Percentiles rank a stretch among this genome's conserved stretches.
Evolutionary conservation across 2,329 filamentous ascomycete genomes (phyloP).

Genomic region (Decorospora gaudefroyi): DNA sequence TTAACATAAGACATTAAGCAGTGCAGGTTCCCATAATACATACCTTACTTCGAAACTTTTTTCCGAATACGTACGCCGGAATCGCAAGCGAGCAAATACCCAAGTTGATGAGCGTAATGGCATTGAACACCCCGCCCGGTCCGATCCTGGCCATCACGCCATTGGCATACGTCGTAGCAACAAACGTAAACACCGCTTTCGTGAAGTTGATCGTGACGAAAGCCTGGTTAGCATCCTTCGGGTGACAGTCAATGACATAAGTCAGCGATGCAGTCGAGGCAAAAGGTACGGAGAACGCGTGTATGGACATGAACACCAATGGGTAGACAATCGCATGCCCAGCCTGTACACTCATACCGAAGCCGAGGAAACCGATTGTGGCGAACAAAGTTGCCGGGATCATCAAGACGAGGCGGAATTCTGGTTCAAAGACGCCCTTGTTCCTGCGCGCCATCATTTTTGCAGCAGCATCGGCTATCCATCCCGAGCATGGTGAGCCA

Average conservation of each 20-base stretch:
- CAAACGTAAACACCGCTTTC: constrained; percentile 54
- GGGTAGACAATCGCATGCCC: constrained; percentile 35
- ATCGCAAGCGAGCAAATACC: constrained; percentile 73
- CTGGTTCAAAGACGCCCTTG: constrained; percentile 83
- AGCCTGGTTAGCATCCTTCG: constrained; percentile 48
- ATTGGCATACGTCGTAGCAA: constrained; percentile 78
- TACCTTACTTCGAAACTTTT: constrained; percentile 40
- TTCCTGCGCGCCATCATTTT: constrained; percentile 74
- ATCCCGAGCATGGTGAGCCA: constrained; percentile 74
- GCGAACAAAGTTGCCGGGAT: constrained; percentile 39
- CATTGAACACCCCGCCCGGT: constrained; percentile 68
- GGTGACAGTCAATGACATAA: constrained; percentile 51
- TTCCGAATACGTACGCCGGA: constrained; percentile 60
- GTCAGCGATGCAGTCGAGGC: constrained; percentile 47
- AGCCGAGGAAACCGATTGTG: constrained; percentile 50
- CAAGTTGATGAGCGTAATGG: constrained; percentile 74
- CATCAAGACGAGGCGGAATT: constrained; percentile 66
- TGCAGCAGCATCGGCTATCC: constrained; percentile 73
- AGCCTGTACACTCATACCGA: constrained; percentile 45
- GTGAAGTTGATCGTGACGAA: constrained; percentile 52
- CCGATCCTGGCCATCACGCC: constrained; percentile 65
- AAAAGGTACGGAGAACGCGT: constrained; percentile 47
- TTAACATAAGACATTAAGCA: background rate
- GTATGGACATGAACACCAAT: constrained; percentile 46
- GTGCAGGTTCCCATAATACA: constrained; percentile 2